Evolutionary conservation across 129 eudicot genomes (phyloP).

Genomic region (Flaveria robusta): DNA sequence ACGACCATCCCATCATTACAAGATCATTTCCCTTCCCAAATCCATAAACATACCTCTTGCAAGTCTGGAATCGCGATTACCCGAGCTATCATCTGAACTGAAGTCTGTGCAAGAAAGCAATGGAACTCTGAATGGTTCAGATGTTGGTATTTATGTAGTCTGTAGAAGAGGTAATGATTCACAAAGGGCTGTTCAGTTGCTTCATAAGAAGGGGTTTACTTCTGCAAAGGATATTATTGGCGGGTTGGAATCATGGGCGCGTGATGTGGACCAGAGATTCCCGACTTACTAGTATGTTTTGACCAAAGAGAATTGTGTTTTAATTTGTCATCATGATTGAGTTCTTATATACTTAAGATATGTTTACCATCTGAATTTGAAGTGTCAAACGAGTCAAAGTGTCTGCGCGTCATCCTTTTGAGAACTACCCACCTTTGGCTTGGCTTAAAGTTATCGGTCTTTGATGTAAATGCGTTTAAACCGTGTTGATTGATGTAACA

Average conservation of each 20-base stretch:
- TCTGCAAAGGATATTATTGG: constrained; percentile 91
- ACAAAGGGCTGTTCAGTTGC: constrained; percentile 77
- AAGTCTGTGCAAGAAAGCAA: constrained; percentile 38
- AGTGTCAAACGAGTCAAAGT: background rate
- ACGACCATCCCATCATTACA: constrained; percentile 87
- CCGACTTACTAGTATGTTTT: constrained; percentile 63
- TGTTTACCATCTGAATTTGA: background rate
- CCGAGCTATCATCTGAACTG: constrained; percentile 59
- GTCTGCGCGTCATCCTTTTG: background rate
- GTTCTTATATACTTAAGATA: background rate
- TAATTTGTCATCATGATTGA: background rate
- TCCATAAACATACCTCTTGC: constrained; percentile 80
- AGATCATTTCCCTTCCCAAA: constrained; percentile 80
- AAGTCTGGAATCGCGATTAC: constrained; percentile 55
- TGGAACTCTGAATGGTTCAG: constrained; percentile 21
- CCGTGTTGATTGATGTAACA: background rate
- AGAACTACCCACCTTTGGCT: background rate
- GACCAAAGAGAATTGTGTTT: background rate
- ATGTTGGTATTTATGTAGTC: constrained; percentile 60
- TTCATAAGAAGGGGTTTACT: constrained; percentile 68
- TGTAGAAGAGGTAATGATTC: constrained; percentile 99
- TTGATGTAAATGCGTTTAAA: background rate
- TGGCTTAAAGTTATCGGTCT: background rate
- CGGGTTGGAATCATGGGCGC: constrained; percentile 88
- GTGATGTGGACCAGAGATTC: constrained; percentile 74